phyloP scores from a whole-genome alignment of 768 basidiomycete genomes.

The Hericium coralloides region DNA sequence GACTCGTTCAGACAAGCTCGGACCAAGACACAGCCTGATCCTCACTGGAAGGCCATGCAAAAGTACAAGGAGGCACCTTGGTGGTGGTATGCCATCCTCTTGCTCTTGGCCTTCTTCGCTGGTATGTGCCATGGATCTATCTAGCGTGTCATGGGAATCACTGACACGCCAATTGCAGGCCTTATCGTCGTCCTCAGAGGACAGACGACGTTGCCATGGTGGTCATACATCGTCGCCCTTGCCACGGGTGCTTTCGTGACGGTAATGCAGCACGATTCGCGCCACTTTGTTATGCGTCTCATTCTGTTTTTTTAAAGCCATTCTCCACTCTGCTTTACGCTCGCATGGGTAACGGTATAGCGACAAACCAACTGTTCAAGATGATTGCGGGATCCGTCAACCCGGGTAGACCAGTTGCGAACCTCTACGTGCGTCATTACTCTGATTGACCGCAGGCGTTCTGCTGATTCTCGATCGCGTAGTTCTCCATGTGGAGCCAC shows the following conservation, averaged over 20 bases:
- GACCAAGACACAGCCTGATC: slow-evolving; percentile 40
- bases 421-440: slow-evolving; percentile 44
- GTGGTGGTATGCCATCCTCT: slow-evolving; percentile 50
- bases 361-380: slow-evolving; percentile 54
- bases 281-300: background rate
- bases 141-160: background rate
- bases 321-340: slow-evolving; percentile 49
- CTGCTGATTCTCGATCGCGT: background rate
- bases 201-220: slow-evolving; percentile 54
- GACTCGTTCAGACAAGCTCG: slow-evolving; percentile 42
- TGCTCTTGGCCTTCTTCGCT: slow-evolving; percentile 43
- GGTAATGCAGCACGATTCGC: background rate
- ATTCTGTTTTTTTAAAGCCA: slow-evolving; percentile 26
- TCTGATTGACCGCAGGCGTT: background rate
- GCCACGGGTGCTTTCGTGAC: slow-evolving; percentile 29
- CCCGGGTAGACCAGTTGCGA: slow-evolving; percentile 58
- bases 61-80: slow-evolving; percentile 52
- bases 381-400: slow-evolving; percentile 55
- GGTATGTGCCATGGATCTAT: slow-evolving; percentile 25
- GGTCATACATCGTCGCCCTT: slow-evolving; percentile 51
- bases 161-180: background rate
- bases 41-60: slow-evolving; percentile 51
- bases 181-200: slow-evolving; percentile 40
- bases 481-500: slow-evolving; percentile 67
- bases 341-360: slow-evolving; percentile 53